These are phyloP conservation scores for Aristolochia californica DNA, from an alignment of 164 flowering plant genomes.

Conservation along the genomic window DNA sequence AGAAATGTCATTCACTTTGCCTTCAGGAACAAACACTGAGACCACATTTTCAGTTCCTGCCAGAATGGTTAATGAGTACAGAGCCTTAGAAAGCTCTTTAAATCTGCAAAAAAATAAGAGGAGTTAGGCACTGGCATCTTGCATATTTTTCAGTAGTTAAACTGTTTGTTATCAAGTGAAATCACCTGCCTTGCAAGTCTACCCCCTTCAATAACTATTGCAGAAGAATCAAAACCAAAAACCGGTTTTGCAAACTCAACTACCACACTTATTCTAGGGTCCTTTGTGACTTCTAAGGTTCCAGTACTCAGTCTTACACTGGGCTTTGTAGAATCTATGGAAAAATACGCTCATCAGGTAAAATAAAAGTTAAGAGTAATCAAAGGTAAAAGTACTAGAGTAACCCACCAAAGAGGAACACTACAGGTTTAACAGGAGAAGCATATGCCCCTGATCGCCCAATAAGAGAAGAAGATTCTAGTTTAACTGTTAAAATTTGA, in stretches of 20 bases:
- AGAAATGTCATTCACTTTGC: constrained; percentile 39
- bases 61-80: constrained; percentile 31
- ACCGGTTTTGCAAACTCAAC: constrained; percentile 53
- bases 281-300: constrained; percentile 27
- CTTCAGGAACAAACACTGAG: constrained; percentile 37
- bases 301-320: constrained; percentile 28
- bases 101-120: constrained; percentile 23
- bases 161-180: neutral
- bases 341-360: constrained; percentile 13
- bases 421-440: constrained; percentile 26
- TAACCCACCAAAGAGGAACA: constrained; percentile 39
- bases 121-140: neutral
- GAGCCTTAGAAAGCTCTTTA: constrained; percentile 41
- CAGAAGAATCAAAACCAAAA: constrained; percentile 42
- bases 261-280: constrained; percentile 27
- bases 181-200: constrained; percentile 63
- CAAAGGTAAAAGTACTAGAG: neutral
- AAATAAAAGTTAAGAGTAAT: neutral
- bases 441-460: constrained; percentile 39
- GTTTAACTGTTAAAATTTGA: constrained; percentile 32
- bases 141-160: too few relatives aligned
- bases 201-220: constrained; percentile 37
- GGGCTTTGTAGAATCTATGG: constrained; percentile 36
- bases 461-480: constrained; percentile 22
- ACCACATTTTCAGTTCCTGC: constrained; percentile 23